Evolutionary conservation across 345 rosid genomes (phyloP), one percentile per base, ranked within the genome.

Genomic region (Euphorbia tirucalli): DNA sequence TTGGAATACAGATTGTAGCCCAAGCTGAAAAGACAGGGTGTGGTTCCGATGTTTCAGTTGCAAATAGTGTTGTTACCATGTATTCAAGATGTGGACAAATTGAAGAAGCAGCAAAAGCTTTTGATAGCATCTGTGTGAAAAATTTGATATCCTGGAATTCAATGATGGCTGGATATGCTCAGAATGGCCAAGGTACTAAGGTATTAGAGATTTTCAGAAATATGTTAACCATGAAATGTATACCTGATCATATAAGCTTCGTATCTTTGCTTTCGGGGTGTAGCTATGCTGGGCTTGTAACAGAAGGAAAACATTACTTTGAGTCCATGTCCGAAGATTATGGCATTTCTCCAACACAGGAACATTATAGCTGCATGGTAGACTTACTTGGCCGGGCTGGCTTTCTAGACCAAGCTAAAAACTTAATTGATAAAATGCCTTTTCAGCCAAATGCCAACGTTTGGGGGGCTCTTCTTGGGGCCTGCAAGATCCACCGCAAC

Each of bases 381-480:
- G 81, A 73, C 66, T 68, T 78, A 37, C 71, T 69, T 56, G 81
- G 81, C 46, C 66, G 77, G 31, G 72, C 71, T 32, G 74, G 77
- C 14, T 55, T 78, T 56, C 71, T 78, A 11, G 74, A 69, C 56
- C 68, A 78, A 66, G 77, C 74, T 41, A 73, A 69, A 64, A 56
- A 16, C 49, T 62, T 73, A 68, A 73, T 78, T 39, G 67, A 58
- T 22, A 49, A 19, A 32, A 63, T 73, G 81, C 77, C 77, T 57
- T 73, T 30, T 30, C 58, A 35, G 71, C 81, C 74, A 55, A 73
- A 71, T 58, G 56, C 49, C 50, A 74, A 73, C 56, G 37, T 73
- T 16, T 58, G 70, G 77, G 63, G 66, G 49, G 77, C 81, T 44
- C 64, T 73, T n/a, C 77, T 64, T 32, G 43, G 74, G 56, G 74